Evolutionary conservation across 495 filamentous ascomycete species (phyloP).

Genomic region (Lineolata rhizophorae): DNA sequence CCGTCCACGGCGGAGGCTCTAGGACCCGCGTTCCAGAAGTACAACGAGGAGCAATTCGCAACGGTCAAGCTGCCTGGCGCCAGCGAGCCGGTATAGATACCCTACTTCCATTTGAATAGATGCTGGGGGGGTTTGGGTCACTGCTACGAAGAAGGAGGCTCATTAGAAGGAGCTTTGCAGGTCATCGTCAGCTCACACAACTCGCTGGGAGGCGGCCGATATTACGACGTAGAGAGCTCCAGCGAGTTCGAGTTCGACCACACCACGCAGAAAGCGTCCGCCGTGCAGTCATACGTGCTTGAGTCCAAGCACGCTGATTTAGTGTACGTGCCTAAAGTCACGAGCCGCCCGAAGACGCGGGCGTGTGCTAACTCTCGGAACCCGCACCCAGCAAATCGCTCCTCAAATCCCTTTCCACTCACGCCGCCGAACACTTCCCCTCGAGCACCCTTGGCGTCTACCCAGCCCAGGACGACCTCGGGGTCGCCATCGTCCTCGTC

Average conservation of each 20-base stretch:
- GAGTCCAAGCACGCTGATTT: conserved; percentile 62
- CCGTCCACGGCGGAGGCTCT: conserved; percentile 45
- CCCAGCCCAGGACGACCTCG: conserved; percentile 50
- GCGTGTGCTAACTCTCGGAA: no score
- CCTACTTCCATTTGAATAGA: neutral
- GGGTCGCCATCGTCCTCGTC: conserved; percentile 62
- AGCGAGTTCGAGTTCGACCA: conserved; percentile 81
- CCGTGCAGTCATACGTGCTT: conserved; percentile 53
- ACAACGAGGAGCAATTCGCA: conserved; percentile 86
- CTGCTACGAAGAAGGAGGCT: neutral
- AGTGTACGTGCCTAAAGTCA: conserved; percentile 33
- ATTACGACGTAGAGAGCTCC: conserved; percentile 71
- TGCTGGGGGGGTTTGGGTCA: neutral
- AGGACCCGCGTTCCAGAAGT: conserved; percentile 67
- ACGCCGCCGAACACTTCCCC: conserved; percentile 78
- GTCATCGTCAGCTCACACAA: conserved; percentile 80
- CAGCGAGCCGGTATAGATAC: conserved; percentile 38
- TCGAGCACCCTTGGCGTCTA: conserved; percentile 60
- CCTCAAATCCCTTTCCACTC: conserved; percentile 49
- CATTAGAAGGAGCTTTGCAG: conserved; percentile 19
- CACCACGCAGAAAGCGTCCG: conserved; percentile 62
- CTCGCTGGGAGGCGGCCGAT: conserved; percentile 51
- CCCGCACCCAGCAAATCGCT: conserved; percentile 54
- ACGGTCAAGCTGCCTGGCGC: conserved; percentile 75
- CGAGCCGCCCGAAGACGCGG: no score